Percentiles rank a stretch among this genome's conserved stretches.
Evolutionary conservation across 495 filamentous ascomycete species (phyloP).

Genomic region (Xylaria venustula): DNA sequence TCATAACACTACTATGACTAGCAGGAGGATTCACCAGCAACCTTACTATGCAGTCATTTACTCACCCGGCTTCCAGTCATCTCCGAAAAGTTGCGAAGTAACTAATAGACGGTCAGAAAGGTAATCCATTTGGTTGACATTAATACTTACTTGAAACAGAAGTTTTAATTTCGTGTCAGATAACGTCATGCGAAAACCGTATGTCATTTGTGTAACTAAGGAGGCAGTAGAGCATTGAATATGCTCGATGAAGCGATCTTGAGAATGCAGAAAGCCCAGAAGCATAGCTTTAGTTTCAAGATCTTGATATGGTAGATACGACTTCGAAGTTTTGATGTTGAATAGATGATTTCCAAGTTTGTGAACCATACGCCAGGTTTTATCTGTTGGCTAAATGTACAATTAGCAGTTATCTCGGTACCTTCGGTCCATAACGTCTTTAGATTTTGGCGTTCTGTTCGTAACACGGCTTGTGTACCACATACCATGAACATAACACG

Average conservation of each 20-base stretch:
- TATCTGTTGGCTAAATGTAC: neutral
- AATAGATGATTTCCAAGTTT: neutral
- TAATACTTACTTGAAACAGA: slow-evolving; percentile 38
- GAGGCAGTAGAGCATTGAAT: slow-evolving; percentile 54
- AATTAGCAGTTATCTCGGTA: no score
- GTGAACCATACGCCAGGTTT: neutral
- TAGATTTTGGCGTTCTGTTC: no score
- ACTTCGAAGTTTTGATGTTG: neutral
- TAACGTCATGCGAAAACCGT: slow-evolving; percentile 48
- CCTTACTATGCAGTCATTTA: no score
- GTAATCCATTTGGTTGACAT: neutral
- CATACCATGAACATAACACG: slow-evolving; percentile 39
- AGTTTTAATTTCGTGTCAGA: slow-evolving; percentile 47
- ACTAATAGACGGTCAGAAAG: slow-evolving; percentile 34
- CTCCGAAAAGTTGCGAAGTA: slow-evolving; percentile 39
- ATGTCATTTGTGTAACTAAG: slow-evolving; percentile 55
- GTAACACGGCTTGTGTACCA: neutral
- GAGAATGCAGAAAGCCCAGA: slow-evolving; percentile 36
- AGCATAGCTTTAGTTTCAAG: slow-evolving; percentile 51
- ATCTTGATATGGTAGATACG: slow-evolving; percentile 42
- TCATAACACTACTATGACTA: no score
- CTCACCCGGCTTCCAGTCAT: neutral
- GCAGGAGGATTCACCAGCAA: no score
- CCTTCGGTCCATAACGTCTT: no score
- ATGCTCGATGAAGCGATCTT: slow-evolving; percentile 41